Evolutionary conservation across 1,284 basidiomycete genomes (phyloP), one percentile per base, ranked within the genome.

Genomic region (Leccinum subspadiceum): DNA sequence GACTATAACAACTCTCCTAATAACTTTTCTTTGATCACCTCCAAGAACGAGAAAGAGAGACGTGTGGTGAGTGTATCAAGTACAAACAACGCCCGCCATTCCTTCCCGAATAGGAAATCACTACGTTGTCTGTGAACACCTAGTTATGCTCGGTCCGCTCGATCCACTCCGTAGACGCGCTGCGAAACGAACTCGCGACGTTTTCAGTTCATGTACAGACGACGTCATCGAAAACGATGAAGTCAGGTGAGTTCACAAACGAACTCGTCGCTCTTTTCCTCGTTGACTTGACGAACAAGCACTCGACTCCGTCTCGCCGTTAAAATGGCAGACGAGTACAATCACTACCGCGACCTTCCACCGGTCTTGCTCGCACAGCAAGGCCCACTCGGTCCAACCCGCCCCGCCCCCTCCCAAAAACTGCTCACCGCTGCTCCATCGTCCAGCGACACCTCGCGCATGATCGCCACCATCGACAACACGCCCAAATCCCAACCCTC

Each of bases 291-390:
- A 51, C 15, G 13, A 0, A n/a, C 60, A 48, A 92, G 90, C 69
- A 78, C 85, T 12, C 81, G 88, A 51, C 72, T 91, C 53, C 83
- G 86, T 35, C 70, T 92, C 48, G 79, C 89, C 6, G 82, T 90
- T 70, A 86, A 97, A 84, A 86, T 92, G 76, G 74, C 86, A 69
- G 80, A 89, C 77, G 96, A 98, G 76, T 99, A 96, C 76, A 82
- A 83, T 59, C 88, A 97, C 70, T 93, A 86, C 67, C 92, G 92
- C 72, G 84, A 88, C 35, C 85, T 98, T 1, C 96, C 96, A 1
- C 77, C 92, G 3, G 85, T 92, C 2, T 77, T 98, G 37, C 78
- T 93, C 17, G 79, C 88, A 0, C 94, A 96, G 65, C 93, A 96
- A 64, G 89, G 85, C 0, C 80, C 84, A 0, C 85, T 93, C 3